A percentile compares a stretch with the other conserved stretches of the same genome.
Conservation (phyloP, 768 basidiomycete genomes). For the Albatrellus ellisii region DNA sequence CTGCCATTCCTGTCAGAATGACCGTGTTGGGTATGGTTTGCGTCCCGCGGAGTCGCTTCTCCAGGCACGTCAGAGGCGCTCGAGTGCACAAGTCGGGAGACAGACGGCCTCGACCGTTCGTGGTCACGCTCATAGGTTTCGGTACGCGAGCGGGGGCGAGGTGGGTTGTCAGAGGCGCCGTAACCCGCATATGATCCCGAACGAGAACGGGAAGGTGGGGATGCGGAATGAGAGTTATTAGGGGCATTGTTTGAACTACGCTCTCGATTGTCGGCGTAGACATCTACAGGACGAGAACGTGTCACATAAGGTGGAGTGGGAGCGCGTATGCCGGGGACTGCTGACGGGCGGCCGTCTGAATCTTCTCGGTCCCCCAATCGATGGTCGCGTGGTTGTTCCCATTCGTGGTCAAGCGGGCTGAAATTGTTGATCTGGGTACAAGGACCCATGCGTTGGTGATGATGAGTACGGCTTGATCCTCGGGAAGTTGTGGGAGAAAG, state of each 20-base stretch:
- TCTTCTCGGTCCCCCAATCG: constrained; percentile 26
- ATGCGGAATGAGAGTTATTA: too few species aligned
- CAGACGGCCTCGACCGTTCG: constrained; percentile 1
- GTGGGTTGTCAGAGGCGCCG: constrained; percentile 6
- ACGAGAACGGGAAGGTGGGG: constrained; percentile 8
- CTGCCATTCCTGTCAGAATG: neutral
- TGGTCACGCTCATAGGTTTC: constrained; percentile 7
- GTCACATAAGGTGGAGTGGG: too few species aligned
- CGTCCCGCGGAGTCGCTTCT: neutral
- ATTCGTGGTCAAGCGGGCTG: constrained; percentile 35
- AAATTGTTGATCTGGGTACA: constrained; percentile 38
- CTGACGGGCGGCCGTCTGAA: constrained; percentile 12
- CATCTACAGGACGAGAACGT: too few species aligned
- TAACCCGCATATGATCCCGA: constrained; percentile 7
- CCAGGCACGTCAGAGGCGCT: too few species aligned
- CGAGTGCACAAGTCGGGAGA: neutral
- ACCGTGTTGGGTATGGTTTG: neutral
- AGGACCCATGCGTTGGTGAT: constrained; percentile 56
- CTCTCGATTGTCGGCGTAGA: too few species aligned
- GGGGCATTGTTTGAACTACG: too few species aligned
- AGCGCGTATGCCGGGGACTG: constrained; percentile 9
- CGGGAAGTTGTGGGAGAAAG: too few species aligned
- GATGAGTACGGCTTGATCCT: constrained; percentile 36
- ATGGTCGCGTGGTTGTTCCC: constrained; percentile 29
- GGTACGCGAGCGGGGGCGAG: neutral